phyloP scores from a whole-genome alignment of 495 filamentous ascomycete genomes.

The Hypoxylon lenormandii region DNA sequence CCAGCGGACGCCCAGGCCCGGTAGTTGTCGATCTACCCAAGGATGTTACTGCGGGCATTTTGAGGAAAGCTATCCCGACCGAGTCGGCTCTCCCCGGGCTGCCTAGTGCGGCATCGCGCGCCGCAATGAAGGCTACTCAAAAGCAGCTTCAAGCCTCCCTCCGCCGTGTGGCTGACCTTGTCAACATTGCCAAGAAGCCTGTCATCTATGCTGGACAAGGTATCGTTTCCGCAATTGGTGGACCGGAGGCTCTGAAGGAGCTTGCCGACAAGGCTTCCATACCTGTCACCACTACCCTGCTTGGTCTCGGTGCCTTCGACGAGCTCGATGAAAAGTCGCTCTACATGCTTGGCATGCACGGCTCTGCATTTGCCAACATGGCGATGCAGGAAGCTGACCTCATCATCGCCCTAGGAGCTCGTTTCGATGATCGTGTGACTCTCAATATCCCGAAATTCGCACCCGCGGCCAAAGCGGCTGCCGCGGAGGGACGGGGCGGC shows the following conservation, averaged over 20 bases:
- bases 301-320: conserved; percentile 81
- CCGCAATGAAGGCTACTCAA: conserved; percentile 68
- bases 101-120: conserved; percentile 76
- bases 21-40: conserved; percentile 84
- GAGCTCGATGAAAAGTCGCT: conserved; percentile 80
- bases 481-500: conserved; percentile 75
- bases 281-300: conserved; percentile 82
- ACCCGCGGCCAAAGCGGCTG: conserved; percentile 73
- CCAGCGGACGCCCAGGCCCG: conserved; percentile 78
- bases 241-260: conserved; percentile 73
- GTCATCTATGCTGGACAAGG: conserved; percentile 82
- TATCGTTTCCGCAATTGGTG: conserved; percentile 71
- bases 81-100: conserved; percentile 70
- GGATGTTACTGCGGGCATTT: conserved; percentile 76
- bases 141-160: conserved; percentile 72
- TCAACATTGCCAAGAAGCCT: conserved; percentile 81
- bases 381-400: conserved; percentile 82
- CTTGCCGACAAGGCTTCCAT: conserved; percentile 79
- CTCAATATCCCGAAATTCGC: conserved; percentile 73
- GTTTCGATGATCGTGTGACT: conserved; percentile 84
- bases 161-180: conserved; percentile 71
- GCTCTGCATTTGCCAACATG: conserved; percentile 81
- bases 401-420: conserved; percentile 78
- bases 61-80: conserved; percentile 76
- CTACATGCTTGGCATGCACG: conserved; percentile 88